phyloP scores from a whole-genome alignment of 371 early-diverging fungal species.

The Funneliformis caledonium region DNA sequence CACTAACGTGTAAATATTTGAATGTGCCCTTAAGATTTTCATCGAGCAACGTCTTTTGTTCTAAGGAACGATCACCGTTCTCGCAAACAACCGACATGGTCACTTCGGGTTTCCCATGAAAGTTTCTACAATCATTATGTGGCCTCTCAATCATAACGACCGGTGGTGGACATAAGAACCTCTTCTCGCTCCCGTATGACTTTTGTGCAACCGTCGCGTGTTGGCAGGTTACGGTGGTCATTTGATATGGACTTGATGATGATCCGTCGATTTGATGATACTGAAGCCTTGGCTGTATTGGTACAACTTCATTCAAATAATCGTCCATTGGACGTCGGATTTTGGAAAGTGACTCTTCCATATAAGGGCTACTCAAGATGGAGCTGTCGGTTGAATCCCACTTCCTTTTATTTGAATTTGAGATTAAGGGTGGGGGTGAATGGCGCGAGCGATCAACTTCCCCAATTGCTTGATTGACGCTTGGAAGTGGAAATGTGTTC shows the following conservation, averaged over 20 bases:
- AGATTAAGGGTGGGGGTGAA: slow-evolving; percentile 37
- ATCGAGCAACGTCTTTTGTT: slow-evolving; percentile 59
- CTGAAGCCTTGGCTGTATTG: neutral
- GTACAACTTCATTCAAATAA: neutral
- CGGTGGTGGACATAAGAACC: slow-evolving; percentile 86
- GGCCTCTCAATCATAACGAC: slow-evolving; percentile 53
- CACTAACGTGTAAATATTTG: slow-evolving; percentile 75
- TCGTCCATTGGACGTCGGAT: slow-evolving; percentile 21
- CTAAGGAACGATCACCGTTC: slow-evolving; percentile 53
- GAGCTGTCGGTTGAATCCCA: slow-evolving; percentile 19
- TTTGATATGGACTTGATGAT: slow-evolving; percentile 27
- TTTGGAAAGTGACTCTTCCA: slow-evolving; percentile 25
- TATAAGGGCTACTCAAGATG: neutral
- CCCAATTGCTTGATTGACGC: slow-evolving; percentile 36
- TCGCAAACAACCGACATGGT: slow-evolving; percentile 69
- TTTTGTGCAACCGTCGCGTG: slow-evolving; percentile 82
- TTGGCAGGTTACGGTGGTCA: slow-evolving; percentile 64
- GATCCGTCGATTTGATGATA: neutral
- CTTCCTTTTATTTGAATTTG: slow-evolving; percentile 31
- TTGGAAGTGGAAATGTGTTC: slow-evolving; percentile 23
- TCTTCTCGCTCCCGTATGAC: slow-evolving; percentile 87
- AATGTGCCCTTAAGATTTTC: slow-evolving; percentile 63
- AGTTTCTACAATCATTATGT: neutral
- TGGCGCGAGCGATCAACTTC: slow-evolving; percentile 31
- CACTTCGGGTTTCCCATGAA: slow-evolving; percentile 43